A percentile compares a stretch with the other conserved stretches of the same genome.
These are phyloP conservation scores for Zostera marina DNA, from an alignment of 116 monocot species.

Conservation along the genomic window DNA sequence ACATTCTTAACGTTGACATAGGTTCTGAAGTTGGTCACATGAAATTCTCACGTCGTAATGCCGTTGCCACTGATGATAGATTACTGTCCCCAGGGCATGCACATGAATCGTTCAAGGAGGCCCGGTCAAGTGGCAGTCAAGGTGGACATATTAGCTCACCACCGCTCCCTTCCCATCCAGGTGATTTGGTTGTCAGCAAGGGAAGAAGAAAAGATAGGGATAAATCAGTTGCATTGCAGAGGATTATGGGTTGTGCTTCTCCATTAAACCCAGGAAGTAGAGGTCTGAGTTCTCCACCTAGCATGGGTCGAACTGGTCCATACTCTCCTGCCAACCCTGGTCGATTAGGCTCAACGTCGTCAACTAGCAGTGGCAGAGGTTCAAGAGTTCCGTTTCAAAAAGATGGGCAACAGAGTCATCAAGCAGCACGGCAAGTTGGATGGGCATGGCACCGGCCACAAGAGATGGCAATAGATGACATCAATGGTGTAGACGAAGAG, in stretches of 20 bases:
- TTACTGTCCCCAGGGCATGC: slow-evolving; percentile 4
- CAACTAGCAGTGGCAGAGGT: slow-evolving; percentile 1
- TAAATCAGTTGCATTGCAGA: slow-evolving; percentile 25
- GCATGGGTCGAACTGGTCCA: slow-evolving; percentile 16
- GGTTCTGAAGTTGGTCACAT: slow-evolving; percentile 6
- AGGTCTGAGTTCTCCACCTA: slow-evolving; percentile 13
- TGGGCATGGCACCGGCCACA: slow-evolving; percentile 12
- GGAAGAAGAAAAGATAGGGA: slow-evolving; percentile 91
- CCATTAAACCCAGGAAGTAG: slow-evolving; percentile 14
- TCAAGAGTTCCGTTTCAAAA: slow-evolving; percentile 9
- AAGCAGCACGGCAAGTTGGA: slow-evolving; percentile 1
- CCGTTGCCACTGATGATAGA: slow-evolving; percentile 6
- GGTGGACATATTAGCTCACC: slow-evolving; percentile 3
- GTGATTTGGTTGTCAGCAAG: slow-evolving; percentile 78
- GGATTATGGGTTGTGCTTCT: slow-evolving; percentile 16
- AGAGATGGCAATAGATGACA: not conserved
- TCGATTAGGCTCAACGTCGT: slow-evolving; percentile 7
- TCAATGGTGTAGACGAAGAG: slow-evolving; percentile 14
- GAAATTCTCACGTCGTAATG: slow-evolving; percentile 1
- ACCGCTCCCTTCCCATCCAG: slow-evolving; percentile 34
- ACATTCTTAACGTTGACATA: slow-evolving; percentile 9
- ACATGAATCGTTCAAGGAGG: slow-evolving; percentile 29
- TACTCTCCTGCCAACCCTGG: slow-evolving; percentile 5
- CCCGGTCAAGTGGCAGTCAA: slow-evolving; percentile 7
- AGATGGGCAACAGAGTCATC: slow-evolving; percentile 10